A percentile compares a stretch with the other conserved stretches of the same genome.
These are phyloP conservation scores for Dacryopinax spathularia DNA, from an alignment of 768 basidiomycete species.

Conservation along the genomic window DNA sequence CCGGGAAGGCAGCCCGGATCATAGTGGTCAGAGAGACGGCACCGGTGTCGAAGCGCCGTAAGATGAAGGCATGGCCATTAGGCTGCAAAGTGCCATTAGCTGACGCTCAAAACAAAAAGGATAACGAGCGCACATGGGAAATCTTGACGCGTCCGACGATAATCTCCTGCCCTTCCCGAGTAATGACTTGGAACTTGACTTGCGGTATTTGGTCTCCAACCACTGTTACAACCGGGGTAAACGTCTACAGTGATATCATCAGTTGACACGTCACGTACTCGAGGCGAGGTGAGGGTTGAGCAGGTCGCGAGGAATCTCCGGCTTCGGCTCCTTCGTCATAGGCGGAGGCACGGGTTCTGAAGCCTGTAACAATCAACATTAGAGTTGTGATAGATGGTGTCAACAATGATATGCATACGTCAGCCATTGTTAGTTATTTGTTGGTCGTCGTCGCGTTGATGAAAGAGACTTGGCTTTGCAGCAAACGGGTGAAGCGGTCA, in stretches of 20 bases:
- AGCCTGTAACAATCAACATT: not conserved
- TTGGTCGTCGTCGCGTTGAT: not conserved
- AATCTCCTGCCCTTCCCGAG: slow-evolving; percentile 74
- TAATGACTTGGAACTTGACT: slow-evolving; percentile 86
- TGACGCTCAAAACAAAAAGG: slow-evolving; percentile 5
- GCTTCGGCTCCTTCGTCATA: not conserved
- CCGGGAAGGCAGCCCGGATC: slow-evolving; percentile 90
- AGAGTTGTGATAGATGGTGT: not conserved
- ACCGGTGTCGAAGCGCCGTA: slow-evolving; percentile 84
- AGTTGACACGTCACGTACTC: not conserved
- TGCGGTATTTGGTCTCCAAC: slow-evolving; percentile 30
- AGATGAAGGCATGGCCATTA: slow-evolving; percentile 74
- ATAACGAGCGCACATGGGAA: slow-evolving; percentile 44
- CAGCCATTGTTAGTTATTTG: not conserved
- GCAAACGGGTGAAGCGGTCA: not conserved
- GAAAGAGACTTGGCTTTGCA: not conserved
- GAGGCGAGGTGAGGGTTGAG: not conserved
- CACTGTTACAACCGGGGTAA: too few species aligned
- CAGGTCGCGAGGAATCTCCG: not conserved
- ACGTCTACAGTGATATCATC: too few species aligned
- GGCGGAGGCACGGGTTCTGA: not conserved
- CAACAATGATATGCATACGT: not conserved
- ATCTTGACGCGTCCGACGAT: slow-evolving; percentile 84
- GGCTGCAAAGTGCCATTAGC: slow-evolving; percentile 32
- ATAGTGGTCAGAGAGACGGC: slow-evolving; percentile 88